Conservation (phyloP, 192 early-diverging fungal genomes). For the Backusella liffmaniae region DNA sequence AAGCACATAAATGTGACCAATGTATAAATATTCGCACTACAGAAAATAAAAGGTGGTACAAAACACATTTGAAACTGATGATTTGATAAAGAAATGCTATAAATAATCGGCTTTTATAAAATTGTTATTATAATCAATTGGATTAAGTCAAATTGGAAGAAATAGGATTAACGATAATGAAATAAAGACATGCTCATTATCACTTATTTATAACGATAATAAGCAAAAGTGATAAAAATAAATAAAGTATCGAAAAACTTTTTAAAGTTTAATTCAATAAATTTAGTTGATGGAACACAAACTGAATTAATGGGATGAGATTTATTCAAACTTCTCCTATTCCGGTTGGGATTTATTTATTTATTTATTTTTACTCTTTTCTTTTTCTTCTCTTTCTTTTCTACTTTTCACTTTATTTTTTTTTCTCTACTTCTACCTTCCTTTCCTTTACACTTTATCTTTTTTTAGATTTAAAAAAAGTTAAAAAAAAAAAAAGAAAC, state of each 20-base stretch:
- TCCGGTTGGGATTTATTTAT: background rate
- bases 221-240: background rate
- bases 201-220: background rate
- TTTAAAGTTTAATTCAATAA: conserved; percentile 7
- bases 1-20: background rate
- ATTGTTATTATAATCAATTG: background rate
- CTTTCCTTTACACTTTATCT: background rate
- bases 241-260: background rate
- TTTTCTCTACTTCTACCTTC: background rate
- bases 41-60: background rate
- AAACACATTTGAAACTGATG: background rate
- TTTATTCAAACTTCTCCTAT: conserved; percentile 3
- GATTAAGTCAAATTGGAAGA: background rate
- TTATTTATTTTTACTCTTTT: background rate
- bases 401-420: background rate
- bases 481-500: background rate
- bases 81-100: background rate
- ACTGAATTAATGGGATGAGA: background rate
- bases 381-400: conserved; percentile 2
- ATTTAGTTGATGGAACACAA: conserved; percentile 5
- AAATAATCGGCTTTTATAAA: background rate
- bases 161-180: background rate
- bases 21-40: background rate
- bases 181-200: background rate
- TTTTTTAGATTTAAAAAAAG: conserved; percentile 7